Evolutionary conservation across 2,329 filamentous ascomycete genomes (phyloP), one percentile per base, ranked within the genome.

Genomic region (Fusarium devonianum): DNA sequence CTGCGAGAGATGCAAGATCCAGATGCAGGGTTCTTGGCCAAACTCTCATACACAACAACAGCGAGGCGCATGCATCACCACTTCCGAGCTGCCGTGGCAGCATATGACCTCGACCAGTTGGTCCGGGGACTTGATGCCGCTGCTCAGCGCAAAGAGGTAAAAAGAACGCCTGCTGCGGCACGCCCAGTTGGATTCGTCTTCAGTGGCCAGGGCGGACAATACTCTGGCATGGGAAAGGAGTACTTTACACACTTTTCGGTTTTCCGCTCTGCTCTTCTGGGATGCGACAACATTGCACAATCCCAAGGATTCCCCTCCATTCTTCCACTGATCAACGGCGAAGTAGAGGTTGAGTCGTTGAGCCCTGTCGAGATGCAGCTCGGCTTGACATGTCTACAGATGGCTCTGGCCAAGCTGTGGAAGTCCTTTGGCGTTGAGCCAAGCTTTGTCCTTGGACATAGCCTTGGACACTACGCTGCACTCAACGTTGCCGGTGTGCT

Each of bases 1-100:
- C 70, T 84, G 6, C 65, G 68, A 2, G 85, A 79, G 69, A 77
- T 87, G 62, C 77, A 78, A 13, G 56, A 69, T 30, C 75, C 79
- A 25, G 75, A 79, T 3, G 73, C 79, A 4, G 75, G 76, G 1
- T 75, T 78, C 0, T 66, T 88, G 77, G 73, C 78, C 2, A 74
- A 83, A 51, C 69, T 89, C 2, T 80, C 86, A 0, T 90, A 89
- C 69, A 87, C 84, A 1, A 85, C 83, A 1, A 89, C 86, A 5
- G 88, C 87, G 12, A 79, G 86, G 14, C 79, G 80, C 30, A 79
- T 83, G 7, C 85, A 87, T 56, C 79, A 85, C 67, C 75, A 78
- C 58, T 81, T 77, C 73, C 76, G 82, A 67, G 78, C 75, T 30
- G 73, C 81, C 34, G 67, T 73, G 2, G 77, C 16, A 4, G 52